These are phyloP conservation scores for Begonia peltatifolia DNA, from an alignment of 306 rosid species.

Conservation along the genomic window DNA sequence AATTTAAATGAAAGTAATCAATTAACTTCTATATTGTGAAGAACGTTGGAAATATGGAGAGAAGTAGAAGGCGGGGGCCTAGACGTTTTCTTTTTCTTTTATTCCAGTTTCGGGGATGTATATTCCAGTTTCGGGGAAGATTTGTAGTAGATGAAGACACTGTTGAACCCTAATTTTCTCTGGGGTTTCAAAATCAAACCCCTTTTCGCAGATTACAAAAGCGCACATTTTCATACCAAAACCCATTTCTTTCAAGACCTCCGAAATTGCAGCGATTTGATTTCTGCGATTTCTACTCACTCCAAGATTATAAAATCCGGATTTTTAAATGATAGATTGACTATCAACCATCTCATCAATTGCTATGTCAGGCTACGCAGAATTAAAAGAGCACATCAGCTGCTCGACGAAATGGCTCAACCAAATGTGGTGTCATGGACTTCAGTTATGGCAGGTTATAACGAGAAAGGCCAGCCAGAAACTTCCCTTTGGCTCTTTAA, in stretches of 20 bases:
- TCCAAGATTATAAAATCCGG: conserved; percentile 36
- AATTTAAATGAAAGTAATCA: no score
- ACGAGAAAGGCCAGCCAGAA: conserved; percentile 22
- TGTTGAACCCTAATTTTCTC: conserved; percentile 10
- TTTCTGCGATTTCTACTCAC: conserved; percentile 28
- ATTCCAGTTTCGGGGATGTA: no score
- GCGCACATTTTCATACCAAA: conserved; percentile 19
- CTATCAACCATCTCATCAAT: conserved; percentile 44
- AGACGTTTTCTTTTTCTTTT: no score
- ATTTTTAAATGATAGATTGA: conserved; percentile 28
- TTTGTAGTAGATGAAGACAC: conserved; percentile 10
- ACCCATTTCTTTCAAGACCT: conserved; percentile 28
- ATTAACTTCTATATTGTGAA: no score
- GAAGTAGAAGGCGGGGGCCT: no score
- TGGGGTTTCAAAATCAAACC: conserved; percentile 11
- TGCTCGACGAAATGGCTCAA: conserved; percentile 50
- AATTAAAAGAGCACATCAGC: conserved; percentile 31
- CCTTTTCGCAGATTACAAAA: conserved; percentile 23
- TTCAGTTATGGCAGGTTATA: conserved; percentile 57
- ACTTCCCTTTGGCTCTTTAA: conserved; percentile 28
- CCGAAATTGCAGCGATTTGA: conserved; percentile 24
- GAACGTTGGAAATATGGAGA: no score
- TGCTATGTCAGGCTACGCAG: conserved; percentile 30
- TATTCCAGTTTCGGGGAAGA: no score
- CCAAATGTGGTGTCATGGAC: conserved; percentile 75